These are phyloP conservation scores for Scedosporium boydii DNA, from an alignment of 2,329 filamentous ascomycete species.

Conservation along the genomic window DNA sequence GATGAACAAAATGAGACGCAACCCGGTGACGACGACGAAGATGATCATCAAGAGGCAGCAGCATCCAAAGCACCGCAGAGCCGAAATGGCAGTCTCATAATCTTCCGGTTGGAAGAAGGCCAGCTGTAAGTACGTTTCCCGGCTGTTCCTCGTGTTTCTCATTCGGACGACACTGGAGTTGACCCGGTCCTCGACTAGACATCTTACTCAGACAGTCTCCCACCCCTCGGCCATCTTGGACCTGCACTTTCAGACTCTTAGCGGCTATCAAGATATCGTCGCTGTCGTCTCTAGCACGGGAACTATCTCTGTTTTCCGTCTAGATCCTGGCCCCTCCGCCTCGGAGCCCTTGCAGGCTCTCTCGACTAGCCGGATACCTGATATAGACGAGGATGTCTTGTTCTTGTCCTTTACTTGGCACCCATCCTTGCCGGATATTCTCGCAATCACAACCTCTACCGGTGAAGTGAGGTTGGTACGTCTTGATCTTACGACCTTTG, in stretches of 20 bases:
- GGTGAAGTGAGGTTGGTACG: constrained; percentile 51
- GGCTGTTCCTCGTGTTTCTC: neutral
- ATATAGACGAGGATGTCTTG: constrained; percentile 48
- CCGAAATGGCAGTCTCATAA: constrained; percentile 63
- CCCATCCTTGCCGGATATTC: constrained; percentile 38
- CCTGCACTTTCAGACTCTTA: constrained; percentile 62
- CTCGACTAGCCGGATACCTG: constrained; percentile 33
- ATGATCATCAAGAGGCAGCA: constrained; percentile 15
- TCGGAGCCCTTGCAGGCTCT: constrained; percentile 27
- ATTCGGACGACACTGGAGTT: neutral
- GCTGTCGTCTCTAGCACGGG: constrained; percentile 74
- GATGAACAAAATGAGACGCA: neutral
- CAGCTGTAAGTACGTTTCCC: neutral
- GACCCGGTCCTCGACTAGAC: constrained; percentile 24
- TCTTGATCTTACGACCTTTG: constrained; percentile 29
- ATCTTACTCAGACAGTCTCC: constrained; percentile 45
- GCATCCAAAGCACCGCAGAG: constrained; percentile 38
- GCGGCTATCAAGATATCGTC: constrained; percentile 41
- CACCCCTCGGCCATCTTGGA: constrained; percentile 73
- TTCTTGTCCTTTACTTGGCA: constrained; percentile 70
- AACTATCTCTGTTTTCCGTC: constrained; percentile 53
- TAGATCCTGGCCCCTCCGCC: constrained; percentile 29
- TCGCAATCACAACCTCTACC: constrained; percentile 64
- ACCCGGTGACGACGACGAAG: constrained; percentile 11
- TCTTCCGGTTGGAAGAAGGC: constrained; percentile 43